Evolutionary conservation across 2,329 filamentous ascomycete genomes (phyloP).

Genomic region (Elsinoe ampelina): DNA sequence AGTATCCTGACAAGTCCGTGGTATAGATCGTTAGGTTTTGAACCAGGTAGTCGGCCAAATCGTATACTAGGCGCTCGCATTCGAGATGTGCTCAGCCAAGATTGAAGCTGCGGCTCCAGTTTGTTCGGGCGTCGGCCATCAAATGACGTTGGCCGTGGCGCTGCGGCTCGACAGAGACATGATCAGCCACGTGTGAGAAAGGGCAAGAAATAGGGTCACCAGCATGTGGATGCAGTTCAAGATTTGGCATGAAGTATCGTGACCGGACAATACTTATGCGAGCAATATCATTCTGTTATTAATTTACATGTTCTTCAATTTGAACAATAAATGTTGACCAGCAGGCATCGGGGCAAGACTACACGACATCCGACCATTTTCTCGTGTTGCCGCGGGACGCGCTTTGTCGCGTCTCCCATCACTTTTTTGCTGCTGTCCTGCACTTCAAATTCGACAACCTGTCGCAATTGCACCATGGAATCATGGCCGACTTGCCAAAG

Average conservation of each 20-base stretch:
- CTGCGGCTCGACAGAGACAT: background rate
- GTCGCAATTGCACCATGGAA: background rate
- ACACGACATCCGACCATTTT: background rate
- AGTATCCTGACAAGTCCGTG: too few species aligned
- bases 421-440: background rate
- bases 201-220: background rate
- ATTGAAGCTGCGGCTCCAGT: constrained; percentile 5
- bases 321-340: too few species aligned
- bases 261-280: too few species aligned
- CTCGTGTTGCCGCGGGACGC: background rate
- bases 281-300: background rate
- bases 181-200: background rate
- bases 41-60: background rate
- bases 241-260: too few species aligned
- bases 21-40: too few species aligned
- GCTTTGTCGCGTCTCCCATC: constrained; percentile 1
- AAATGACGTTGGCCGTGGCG: constrained; percentile 11
- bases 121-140: constrained; percentile 7
- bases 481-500: background rate
- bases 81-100: constrained; percentile 5
- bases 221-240: background rate
- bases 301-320: background rate
- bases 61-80: background rate
- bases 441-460: background rate
- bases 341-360: background rate